These are phyloP conservation scores for Candida sanyaensis DNA, from an alignment of 1,139 yeast genomes.

Conservation along the genomic window DNA sequence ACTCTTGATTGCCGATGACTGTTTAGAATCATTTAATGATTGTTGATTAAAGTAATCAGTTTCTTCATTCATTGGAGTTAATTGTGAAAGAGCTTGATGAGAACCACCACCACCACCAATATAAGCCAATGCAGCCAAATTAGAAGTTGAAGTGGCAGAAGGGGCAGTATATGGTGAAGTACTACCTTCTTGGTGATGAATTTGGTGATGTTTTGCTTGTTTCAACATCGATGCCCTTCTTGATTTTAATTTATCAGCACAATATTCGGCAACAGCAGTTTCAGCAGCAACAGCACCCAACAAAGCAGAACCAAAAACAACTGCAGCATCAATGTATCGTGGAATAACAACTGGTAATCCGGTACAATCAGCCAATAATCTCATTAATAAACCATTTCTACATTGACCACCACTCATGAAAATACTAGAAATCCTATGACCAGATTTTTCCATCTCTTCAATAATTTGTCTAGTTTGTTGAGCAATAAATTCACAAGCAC, in stretches of 20 bases:
- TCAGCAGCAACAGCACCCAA: slow-evolving; percentile 93
- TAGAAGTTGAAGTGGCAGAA: slow-evolving; percentile 65
- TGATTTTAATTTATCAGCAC: slow-evolving; percentile 34
- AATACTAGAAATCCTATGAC: slow-evolving; percentile 73
- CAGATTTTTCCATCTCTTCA: slow-evolving; percentile 76
- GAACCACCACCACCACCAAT: slow-evolving; percentile 41
- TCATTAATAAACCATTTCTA: slow-evolving; percentile 84
- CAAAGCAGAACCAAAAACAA: slow-evolving; percentile 92
- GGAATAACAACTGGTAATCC: slow-evolving; percentile 93
- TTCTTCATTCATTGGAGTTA: slow-evolving; percentile 55
- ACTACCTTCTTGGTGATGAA: slow-evolving; percentile 23
- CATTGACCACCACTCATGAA: slow-evolving; percentile 98
- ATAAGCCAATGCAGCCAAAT: slow-evolving; percentile 55
- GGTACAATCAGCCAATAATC: slow-evolving; percentile 89
- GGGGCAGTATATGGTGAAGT: slow-evolving; percentile 80
- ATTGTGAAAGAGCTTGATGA: slow-evolving; percentile 27
- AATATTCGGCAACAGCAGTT: slow-evolving; percentile 46
- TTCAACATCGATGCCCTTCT: slow-evolving; percentile 41
- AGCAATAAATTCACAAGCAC: slow-evolving; percentile 96
- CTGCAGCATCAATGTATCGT: slow-evolving; percentile 93
- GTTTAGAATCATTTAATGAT: slow-evolving; percentile 1
- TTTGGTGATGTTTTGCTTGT: slow-evolving; percentile 26
- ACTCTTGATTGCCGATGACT: slow-evolving; percentile 1
- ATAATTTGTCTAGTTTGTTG: slow-evolving; percentile 96
- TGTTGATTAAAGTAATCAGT: slow-evolving; percentile 46